Percentiles rank a stretch among this genome's conserved stretches.
phyloP scores from a whole-genome alignment of 2,329 filamentous ascomycete genomes.

The Hypoxylon sp. region DNA sequence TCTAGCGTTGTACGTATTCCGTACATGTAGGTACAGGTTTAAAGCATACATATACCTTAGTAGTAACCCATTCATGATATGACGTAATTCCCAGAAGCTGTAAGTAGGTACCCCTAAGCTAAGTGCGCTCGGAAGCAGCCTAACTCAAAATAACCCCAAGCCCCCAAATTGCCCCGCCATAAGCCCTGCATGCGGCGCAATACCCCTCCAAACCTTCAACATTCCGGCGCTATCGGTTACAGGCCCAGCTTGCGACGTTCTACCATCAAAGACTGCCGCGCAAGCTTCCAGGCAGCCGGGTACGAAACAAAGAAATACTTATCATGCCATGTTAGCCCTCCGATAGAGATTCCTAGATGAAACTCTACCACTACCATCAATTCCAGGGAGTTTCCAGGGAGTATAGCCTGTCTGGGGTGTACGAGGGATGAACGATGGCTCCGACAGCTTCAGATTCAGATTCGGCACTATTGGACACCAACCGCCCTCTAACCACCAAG shows the following conservation, averaged over 20 bases:
- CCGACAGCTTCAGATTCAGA: slow-evolving; percentile 23
- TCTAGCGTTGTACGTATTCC: background rate
- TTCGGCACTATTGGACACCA: slow-evolving; percentile 39
- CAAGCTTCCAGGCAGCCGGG: slow-evolving; percentile 37
- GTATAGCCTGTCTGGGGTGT: slow-evolving; percentile 10
- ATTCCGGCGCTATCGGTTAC: slow-evolving; percentile 2
- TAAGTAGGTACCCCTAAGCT: background rate
- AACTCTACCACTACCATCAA: slow-evolving; percentile 8
- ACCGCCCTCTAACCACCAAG: slow-evolving; percentile 76
- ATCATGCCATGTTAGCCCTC: slow-evolving; percentile 1
- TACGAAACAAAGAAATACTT: slow-evolving; percentile 2
- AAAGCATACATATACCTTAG: too few species aligned
- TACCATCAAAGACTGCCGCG: slow-evolving; percentile 25
- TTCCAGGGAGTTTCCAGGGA: slow-evolving; percentile 7
- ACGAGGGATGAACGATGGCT: slow-evolving; percentile 45
- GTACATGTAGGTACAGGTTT: too few species aligned
- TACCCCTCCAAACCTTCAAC: slow-evolving; percentile 1
- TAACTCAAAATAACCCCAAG: background rate
- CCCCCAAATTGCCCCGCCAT: slow-evolving; percentile 25
- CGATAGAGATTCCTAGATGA: slow-evolving; percentile 23
- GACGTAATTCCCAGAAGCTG: background rate
- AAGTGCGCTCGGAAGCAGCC: background rate
- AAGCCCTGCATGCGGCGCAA: background rate
- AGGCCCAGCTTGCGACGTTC: slow-evolving; percentile 3
- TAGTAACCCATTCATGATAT: background rate